These are phyloP conservation scores for Ocimum tenuiflorum DNA, from an alignment of 257 asterid species.

Conservation along the genomic window DNA sequence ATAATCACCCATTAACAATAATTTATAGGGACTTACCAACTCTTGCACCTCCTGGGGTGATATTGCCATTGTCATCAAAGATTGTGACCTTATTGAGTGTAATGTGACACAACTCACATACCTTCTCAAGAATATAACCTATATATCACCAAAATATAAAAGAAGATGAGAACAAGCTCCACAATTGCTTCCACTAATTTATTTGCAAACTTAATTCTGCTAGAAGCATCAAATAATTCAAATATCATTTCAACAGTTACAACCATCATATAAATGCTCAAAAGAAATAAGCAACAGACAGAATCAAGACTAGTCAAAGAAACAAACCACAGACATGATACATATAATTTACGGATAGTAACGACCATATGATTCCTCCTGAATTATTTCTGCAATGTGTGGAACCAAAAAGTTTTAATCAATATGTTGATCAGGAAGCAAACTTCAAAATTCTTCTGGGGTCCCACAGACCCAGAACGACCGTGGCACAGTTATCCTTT, in stretches of 20 bases:
- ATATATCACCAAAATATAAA: constrained; percentile 14
- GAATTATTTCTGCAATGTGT: neutral
- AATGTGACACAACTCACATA: constrained; percentile 75
- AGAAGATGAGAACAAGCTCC: neutral
- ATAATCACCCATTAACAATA: neutral
- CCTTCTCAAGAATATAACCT: constrained; percentile 83
- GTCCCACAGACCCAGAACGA: neutral
- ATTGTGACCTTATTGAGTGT: constrained; percentile 75
- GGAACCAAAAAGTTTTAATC: neutral
- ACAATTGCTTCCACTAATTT: neutral
- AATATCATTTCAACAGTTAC: neutral
- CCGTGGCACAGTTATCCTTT: too few relatives aligned
- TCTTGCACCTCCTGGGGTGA: constrained; percentile 84
- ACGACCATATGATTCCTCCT: neutral
- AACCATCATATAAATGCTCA: neutral
- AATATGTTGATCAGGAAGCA: neutral
- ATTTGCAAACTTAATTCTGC: neutral
- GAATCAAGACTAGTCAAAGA: neutral
- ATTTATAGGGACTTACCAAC: constrained; percentile 48
- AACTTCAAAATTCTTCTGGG: neutral
- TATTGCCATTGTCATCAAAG: constrained; percentile 75
- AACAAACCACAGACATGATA: neutral
- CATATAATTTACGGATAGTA: neutral
- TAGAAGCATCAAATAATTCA: neutral
- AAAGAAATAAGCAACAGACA: neutral